These are phyloP conservation scores for Penicillium sp. DNA, from an alignment of 2,329 filamentous ascomycete species.

Conservation along the genomic window DNA sequence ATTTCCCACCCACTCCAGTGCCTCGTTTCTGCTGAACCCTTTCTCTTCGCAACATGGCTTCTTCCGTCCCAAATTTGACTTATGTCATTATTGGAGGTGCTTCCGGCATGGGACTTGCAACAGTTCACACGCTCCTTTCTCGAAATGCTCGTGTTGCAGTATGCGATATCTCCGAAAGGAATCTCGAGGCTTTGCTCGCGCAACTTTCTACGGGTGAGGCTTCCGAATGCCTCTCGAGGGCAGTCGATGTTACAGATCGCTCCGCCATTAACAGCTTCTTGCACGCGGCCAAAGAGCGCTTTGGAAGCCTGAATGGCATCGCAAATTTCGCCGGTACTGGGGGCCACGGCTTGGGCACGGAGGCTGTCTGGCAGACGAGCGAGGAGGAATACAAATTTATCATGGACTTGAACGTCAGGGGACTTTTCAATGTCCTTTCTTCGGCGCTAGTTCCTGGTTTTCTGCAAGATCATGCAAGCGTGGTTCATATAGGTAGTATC, in stretches of 20 bases:
- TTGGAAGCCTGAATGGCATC: neutral
- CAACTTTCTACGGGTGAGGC: neutral
- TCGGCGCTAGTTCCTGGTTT: neutral
- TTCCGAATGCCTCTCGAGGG: neutral
- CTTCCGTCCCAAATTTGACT: neutral
- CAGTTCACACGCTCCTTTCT: neutral
- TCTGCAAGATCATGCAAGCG: neutral
- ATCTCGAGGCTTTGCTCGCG: neutral
- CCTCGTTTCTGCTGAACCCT: neutral
- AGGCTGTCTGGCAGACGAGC: neutral
- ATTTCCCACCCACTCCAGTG: neutral
- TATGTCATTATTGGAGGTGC: neutral
- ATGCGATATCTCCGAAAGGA: neutral
- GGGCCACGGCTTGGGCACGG: neutral
- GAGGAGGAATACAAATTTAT: neutral
- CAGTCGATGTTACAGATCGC: neutral
- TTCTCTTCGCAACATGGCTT: neutral
- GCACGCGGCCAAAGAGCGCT: neutral
- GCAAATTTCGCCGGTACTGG: neutral
- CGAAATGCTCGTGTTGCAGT: neutral
- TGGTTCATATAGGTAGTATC: neutral
- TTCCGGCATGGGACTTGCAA: neutral
- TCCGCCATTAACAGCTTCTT: neutral
- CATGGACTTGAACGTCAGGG: neutral
- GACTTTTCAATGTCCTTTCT: neutral